Percentiles rank a stretch among this genome's conserved stretches.
phyloP scores from a whole-genome alignment of 495 filamentous ascomycete species.

The Cercophora sp. region DNA sequence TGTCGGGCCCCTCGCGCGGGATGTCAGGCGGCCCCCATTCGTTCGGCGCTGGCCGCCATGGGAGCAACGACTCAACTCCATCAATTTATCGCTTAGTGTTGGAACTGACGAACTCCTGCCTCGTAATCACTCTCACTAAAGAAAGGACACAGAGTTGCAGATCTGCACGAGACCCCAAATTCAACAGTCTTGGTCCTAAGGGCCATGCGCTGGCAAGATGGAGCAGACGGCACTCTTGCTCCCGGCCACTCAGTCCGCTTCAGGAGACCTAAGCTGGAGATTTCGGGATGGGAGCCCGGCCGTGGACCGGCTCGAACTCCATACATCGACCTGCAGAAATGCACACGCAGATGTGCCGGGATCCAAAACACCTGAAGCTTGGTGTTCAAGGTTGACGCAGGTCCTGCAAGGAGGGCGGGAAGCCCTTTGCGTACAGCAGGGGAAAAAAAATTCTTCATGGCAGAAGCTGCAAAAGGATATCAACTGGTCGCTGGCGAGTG shows the following conservation, averaged over 20 bases:
- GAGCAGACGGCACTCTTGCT: slow-evolving; percentile 1
- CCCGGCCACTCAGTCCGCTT: slow-evolving; percentile 1
- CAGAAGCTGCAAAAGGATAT: slow-evolving; percentile 26
- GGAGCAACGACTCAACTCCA: background rate
- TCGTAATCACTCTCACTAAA: slow-evolving; percentile 4
- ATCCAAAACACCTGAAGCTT: background rate
- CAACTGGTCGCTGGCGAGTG: slow-evolving; percentile 17
- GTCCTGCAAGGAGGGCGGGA: slow-evolving; percentile 10
- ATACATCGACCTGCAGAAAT: slow-evolving; percentile 3
- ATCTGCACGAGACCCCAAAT: slow-evolving; percentile 13
- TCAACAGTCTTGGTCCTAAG: slow-evolving; percentile 5
- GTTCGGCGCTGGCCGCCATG: slow-evolving; percentile 8
- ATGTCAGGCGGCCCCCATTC: slow-evolving; percentile 17
- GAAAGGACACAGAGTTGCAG: background rate
- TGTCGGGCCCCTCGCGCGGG: slow-evolving; percentile 21
- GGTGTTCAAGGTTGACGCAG: slow-evolving; percentile 7
- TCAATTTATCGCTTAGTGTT: background rate
- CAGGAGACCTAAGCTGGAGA: slow-evolving; percentile 6
- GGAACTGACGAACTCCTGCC: no score
- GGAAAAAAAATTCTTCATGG: slow-evolving; percentile 17
- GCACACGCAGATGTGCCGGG: slow-evolving; percentile 1
- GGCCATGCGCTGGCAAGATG: background rate
- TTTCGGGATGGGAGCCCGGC: slow-evolving; percentile 7
- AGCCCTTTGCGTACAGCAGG: slow-evolving; percentile 2
- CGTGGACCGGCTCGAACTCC: slow-evolving; percentile 1